Base-by-base conservation (phyloP, 176 grass and related monocot species). In the Oryza rufipogon region DNA sequence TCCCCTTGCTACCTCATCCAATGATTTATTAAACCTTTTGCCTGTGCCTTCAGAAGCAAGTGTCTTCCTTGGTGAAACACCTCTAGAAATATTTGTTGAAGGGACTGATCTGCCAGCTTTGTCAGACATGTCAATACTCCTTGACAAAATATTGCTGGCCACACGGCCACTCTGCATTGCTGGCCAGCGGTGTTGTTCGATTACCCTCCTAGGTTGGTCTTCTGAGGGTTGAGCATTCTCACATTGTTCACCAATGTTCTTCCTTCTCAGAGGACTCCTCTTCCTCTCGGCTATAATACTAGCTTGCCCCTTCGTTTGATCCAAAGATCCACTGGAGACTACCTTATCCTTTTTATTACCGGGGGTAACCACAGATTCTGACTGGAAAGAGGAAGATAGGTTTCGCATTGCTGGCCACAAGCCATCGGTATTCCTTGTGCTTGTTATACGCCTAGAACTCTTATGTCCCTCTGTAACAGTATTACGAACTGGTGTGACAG, bases 381-480 rank as follows among this genome's bases (percentile, higher is more conserved):
- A 89, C 61, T 94, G 96, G 65, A 95, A 98, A 67, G 89, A 86
- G 54, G 91, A 85, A 67, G 96, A 94, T 51, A 94, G 34, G 45
- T 87, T 96, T 36, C 89, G 89, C 91, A 96, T 92, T n/a, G 96
- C 89, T 70, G 96, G 96, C 96, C 96, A 99, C 88, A 99, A 84
- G 22, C 93, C 88, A 86, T 95, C 88, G 46, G 88, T 79, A 75
- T 49, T 47, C 72, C 81, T 88, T 71, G 48, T 80, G 28, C 76
- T 83, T 32, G 60, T 58, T 79, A 87, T 32, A 49, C 75, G 81
- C 42, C 87, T 83, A 17, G 91, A 84, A 68, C 77, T 86, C 63
- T 61, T 92, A 68, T 77, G 81, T n/a, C 78, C 79, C 63, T 87
- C 91, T 80, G 78, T 80, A 33, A 80, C 13, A 5, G 81, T 86